Conservation (phyloP, 1,284 basidiomycete species). For the Rhodofomes roseus region DNA sequence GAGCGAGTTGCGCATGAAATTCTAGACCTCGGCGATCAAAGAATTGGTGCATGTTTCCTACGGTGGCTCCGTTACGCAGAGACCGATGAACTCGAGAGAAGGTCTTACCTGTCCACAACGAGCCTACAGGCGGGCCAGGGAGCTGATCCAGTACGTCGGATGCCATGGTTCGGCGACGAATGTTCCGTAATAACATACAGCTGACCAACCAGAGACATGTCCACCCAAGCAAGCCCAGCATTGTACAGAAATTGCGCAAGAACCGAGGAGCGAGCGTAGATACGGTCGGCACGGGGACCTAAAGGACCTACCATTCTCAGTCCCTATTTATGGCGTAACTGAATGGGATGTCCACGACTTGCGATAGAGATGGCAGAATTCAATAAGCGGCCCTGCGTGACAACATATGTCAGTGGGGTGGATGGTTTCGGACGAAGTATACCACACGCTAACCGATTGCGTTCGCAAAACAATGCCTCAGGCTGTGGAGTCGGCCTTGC, state of each 20-base stretch:
- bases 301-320: neutral
- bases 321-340: neutral
- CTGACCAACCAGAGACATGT: constrained; percentile 13
- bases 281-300: neutral
- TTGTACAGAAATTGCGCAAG: neutral
- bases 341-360: neutral
- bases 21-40: constrained; percentile 15
- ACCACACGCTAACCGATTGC: neutral
- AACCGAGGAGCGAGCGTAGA: neutral
- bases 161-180: constrained; percentile 12
- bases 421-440: neutral
- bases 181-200: constrained; percentile 13
- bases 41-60: constrained; percentile 17
- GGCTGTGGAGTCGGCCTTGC: neutral
- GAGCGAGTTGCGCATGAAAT: constrained; percentile 16
- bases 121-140: constrained; percentile 16
- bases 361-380: neutral
- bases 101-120: constrained; percentile 17
- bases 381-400: neutral
- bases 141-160: constrained; percentile 16
- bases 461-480: neutral
- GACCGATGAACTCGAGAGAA: neutral
- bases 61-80: neutral
- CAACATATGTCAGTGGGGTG: neutral
- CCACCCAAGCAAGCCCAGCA: constrained; percentile 2